Conservation (phyloP, 768 basidiomycete genomes). For the Trametes coccinea region DNA sequence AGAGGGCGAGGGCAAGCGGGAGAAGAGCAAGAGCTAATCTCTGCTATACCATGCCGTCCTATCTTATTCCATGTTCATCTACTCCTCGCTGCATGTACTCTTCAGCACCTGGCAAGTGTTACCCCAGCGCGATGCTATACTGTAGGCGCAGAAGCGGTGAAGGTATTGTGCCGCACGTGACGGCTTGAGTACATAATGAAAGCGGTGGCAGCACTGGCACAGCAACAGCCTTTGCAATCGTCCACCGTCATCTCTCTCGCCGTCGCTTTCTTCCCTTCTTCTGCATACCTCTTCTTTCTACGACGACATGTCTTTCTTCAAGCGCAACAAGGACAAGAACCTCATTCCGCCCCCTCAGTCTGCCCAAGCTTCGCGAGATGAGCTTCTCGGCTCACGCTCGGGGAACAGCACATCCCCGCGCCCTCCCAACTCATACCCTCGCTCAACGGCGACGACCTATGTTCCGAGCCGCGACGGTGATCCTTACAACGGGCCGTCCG, state of each 20-base stretch:
- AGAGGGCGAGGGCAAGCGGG: constrained; percentile 37
- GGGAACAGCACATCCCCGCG: constrained; percentile 40
- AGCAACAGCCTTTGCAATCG: constrained; percentile 15
- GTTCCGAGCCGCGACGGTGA: constrained; percentile 71
- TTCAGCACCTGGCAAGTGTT: neutral
- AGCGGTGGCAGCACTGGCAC: constrained; percentile 18
- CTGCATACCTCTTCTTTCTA: neutral
- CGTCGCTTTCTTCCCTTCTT: neutral
- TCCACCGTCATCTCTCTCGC: constrained; percentile 3
- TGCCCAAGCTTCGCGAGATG: constrained; percentile 29
- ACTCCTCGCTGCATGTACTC: neutral
- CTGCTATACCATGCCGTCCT: neutral
- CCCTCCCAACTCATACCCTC: constrained; percentile 39
- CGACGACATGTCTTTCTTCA: constrained; percentile 64
- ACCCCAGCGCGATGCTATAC: too few species aligned
- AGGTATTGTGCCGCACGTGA: constrained; percentile 13
- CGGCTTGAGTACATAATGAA: constrained; percentile 9
- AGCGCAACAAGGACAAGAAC: constrained; percentile 65
- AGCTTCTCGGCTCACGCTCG: constrained; percentile 33
- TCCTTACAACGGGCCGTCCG: constrained; percentile 41
- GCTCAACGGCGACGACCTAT: constrained; percentile 62
- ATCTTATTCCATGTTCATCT: neutral
- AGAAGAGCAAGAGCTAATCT: constrained; percentile 30
- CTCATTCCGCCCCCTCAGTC: constrained; percentile 67
- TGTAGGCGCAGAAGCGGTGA: neutral